Evolutionary conservation across 2,329 filamentous ascomycete genomes (phyloP), one percentile per base, ranked within the genome.

Genomic region (Raffaelea albimanens): DNA sequence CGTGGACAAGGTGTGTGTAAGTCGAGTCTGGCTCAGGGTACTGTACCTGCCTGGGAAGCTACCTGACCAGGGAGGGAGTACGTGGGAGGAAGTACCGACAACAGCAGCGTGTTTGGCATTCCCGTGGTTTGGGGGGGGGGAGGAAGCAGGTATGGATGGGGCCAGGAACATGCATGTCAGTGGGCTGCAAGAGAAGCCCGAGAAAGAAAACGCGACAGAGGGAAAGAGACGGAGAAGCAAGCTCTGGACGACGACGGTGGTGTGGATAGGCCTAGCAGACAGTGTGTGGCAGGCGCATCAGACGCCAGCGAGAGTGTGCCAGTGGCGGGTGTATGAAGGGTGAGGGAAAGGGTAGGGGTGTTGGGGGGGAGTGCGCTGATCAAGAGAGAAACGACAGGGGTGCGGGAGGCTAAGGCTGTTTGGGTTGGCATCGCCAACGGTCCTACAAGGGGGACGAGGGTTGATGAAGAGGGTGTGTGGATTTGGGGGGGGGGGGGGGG

Each of bases 391-490:
- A 25, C 25, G 47, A 46, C 42, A 47, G 40, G 46, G 45, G 40
- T 16, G 18, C 8, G 44, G 40, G 43, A 49, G 41, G 48, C 51
- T 50, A 52, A 43, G 44, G 51, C 46, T 43, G 46, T 42, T 47
- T 52, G 44, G 45, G 43, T 47, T 47, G 38, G 42, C 45, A 47
- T 47, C 21, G 43, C 42, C 44, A 49, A 49, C 40, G 44, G 51
- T 38, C 39, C 23, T 46, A 49, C 45, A 46, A 39, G 46, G 44
- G 41, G 36, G 9, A 36, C 20, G 29, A 29, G 29, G 41, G n/a
- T 34, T 34, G 14, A 38, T 7, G 14, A 38, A 16, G 13, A 29
- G 25, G 25, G 25, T 29, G 25, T 29, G 25, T 29, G 25, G 25
- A 13, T 29, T 29, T 29, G 25, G 25, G 25, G 25, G 25, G 25